Base-by-base conservation (phyloP, 164 flowering plant genomes). In the Euptelea pleiosperma region DNA sequence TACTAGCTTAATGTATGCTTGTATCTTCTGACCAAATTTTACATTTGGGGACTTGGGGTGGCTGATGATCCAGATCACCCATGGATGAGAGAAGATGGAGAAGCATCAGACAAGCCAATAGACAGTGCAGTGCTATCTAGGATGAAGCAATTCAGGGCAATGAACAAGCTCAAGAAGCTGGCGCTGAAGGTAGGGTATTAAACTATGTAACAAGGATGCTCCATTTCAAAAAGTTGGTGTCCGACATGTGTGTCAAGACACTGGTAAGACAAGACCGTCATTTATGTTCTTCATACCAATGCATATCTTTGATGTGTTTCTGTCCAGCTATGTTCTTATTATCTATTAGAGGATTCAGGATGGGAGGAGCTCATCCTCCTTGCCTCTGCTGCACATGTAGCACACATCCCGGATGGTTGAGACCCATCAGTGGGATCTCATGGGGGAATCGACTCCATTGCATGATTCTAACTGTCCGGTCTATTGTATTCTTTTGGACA, bases 131-230 rank as follows among this genome's bases (percentile, higher is more conserved):
- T 87, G 8, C 87, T 89, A 50, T 73, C 87, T 10, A 75, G 94
- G 65, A 81, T 86, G 94, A 89, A 89, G 78, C 97, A 89, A 64
- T 89, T 87, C 71, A 76, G 94, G 77, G 92, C 85, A 22, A 89
- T 89, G 97, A 89, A 89, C 78, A 85, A 89, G 70, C 82, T 89
- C 60, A 89, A 89, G 72, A 75, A 89, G 64, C 85, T 89, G 40
- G 97, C 97, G 6, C 56, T 89, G 51, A 87, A 87, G 88, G 97
- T 87, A 52, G 21, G 48, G 28, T 28, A 29, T 34, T 28, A 34
- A 48, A 42, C 22, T 42, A 6, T 18, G 24, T 18, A 18, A 42
- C 7, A 18, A n/a, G 24, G 9, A 4, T 22, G 6, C 0, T n/a
- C n/a, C n/a, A n/a, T n/a, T n/a, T n/a, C n/a, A n/a, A n/a, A n/a